Percentiles rank a stretch among this genome's conserved stretches.
Conservation (phyloP, 441 rosid genomes). For the Kokia cookei region DNA sequence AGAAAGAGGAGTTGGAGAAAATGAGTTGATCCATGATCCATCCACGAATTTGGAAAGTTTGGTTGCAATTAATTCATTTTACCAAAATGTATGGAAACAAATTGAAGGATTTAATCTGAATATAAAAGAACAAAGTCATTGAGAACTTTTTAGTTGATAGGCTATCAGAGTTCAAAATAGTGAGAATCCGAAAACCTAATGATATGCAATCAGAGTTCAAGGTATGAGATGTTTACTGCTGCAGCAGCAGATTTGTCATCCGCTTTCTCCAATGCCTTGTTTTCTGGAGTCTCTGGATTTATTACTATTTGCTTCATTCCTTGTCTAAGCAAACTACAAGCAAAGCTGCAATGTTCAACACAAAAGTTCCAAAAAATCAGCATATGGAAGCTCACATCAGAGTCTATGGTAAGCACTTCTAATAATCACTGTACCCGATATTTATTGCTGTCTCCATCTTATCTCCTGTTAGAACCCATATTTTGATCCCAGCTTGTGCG, state of each 20-base stretch:
- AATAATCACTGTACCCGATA: constrained; percentile 57
- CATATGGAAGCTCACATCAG: constrained; percentile 9
- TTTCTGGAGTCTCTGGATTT: constrained; percentile 69
- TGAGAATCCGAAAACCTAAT: no score
- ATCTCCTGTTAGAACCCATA: constrained; percentile 98
- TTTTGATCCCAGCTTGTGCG: constrained; percentile 93
- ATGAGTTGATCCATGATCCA: not conserved
- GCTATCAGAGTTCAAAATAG: not conserved
- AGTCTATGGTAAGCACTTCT: not conserved
- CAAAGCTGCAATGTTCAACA: constrained; percentile 57
- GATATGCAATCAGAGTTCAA: not conserved
- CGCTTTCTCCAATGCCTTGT: constrained; percentile 54
- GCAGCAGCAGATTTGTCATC: constrained; percentile 58
- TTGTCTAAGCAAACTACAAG: constrained; percentile 93
- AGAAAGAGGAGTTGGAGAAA: not conserved
- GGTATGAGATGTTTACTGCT: constrained; percentile 29
- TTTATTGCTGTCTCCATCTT: constrained; percentile 99
- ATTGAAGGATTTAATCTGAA: no score
- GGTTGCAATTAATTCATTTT: not conserved
- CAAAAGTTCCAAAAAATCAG: constrained; percentile 17
- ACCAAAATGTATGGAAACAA: not conserved
- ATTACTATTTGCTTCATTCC: constrained; percentile 89
- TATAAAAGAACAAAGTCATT: not conserved
- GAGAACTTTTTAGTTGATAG: not conserved
- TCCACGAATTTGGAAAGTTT: not conserved